phyloP scores from a whole-genome alignment of 2,329 filamentous ascomycete genomes.

The Sporothrix pseudoabietina region DNA sequence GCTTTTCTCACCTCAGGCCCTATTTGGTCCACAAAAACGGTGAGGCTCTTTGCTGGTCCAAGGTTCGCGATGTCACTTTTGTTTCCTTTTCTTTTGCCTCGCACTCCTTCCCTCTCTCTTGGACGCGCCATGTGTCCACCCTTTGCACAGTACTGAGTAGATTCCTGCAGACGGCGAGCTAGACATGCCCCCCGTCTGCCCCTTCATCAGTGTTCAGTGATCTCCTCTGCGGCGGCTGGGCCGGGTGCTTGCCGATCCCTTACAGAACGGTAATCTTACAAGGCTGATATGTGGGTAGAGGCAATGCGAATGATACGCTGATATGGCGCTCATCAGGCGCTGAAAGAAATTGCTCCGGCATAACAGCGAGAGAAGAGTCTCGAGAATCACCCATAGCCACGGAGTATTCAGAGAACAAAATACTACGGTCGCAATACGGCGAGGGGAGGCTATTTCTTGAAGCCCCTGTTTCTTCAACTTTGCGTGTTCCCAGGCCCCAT shows the following conservation, averaged over 20 bases:
- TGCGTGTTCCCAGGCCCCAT: background rate
- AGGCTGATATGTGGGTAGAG: conserved; percentile 14
- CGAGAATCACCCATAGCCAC: background rate
- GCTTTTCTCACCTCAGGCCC: background rate
- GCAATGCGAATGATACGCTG: conserved; percentile 19
- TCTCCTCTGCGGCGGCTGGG: background rate
- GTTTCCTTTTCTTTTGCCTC: background rate
- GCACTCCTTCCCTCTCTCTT: background rate
- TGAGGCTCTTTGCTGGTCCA: background rate
- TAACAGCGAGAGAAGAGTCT: background rate
- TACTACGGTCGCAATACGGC: background rate
- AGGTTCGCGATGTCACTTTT: background rate
- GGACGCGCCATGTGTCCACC: background rate
- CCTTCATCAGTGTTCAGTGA: background rate
- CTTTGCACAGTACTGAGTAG: background rate
- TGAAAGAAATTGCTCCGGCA: background rate
- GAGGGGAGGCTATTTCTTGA: background rate
- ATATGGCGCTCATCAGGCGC: background rate
- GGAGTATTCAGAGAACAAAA: background rate
- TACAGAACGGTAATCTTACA: conserved; percentile 14
- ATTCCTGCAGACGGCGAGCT: background rate
- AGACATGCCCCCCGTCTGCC: background rate
- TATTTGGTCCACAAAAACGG: background rate
- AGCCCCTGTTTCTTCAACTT: conserved; percentile 9
- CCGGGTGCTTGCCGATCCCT: conserved; percentile 27